Evolutionary conservation across 208 protist genomes (phyloP).

Genomic region (Strigomonas oncopelti): DNA sequence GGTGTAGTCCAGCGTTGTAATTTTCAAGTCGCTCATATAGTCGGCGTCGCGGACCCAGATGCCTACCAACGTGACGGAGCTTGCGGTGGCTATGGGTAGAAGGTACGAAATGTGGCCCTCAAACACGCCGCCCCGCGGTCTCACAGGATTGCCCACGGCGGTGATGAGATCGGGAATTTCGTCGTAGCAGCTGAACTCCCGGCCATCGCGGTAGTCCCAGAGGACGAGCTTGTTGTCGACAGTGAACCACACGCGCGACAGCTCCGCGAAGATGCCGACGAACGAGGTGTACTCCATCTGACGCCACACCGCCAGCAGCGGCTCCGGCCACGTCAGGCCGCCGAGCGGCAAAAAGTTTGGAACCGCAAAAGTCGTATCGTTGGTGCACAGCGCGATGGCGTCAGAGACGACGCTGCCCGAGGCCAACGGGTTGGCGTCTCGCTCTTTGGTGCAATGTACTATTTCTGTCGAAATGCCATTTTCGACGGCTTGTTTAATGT

Average conservation of each 20-base stretch:
- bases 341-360: constrained; percentile 78
- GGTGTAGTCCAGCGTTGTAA: constrained; percentile 75
- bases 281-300: constrained; percentile 65
- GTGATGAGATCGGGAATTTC: constrained; percentile 83
- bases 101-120: constrained; percentile 78
- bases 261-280: constrained; percentile 66
- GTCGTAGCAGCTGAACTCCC: constrained; percentile 78
- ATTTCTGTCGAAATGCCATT: constrained; percentile 58
- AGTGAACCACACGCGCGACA: constrained; percentile 83
- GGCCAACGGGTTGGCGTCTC: constrained; percentile 40
- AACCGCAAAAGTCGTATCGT: constrained; percentile 70
- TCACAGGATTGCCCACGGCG: constrained; percentile 63
- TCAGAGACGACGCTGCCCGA: constrained; percentile 61
- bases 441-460: constrained; percentile 23
- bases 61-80: constrained; percentile 70
- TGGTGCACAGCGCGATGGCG: constrained; percentile 52
- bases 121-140: constrained; percentile 57
- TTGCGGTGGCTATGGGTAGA: constrained; percentile 72
- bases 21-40: constrained; percentile 34
- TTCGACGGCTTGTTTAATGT: constrained; percentile 34
- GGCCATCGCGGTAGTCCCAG: constrained; percentile 77
- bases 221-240: constrained; percentile 81
- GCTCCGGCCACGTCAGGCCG: constrained; percentile 64
- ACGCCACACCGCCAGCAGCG: constrained; percentile 63
- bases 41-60: constrained; percentile 64